Evolutionary conservation across 2,329 filamentous ascomycete species (phyloP).

Genomic region (Trichoderma aggressivum): DNA sequence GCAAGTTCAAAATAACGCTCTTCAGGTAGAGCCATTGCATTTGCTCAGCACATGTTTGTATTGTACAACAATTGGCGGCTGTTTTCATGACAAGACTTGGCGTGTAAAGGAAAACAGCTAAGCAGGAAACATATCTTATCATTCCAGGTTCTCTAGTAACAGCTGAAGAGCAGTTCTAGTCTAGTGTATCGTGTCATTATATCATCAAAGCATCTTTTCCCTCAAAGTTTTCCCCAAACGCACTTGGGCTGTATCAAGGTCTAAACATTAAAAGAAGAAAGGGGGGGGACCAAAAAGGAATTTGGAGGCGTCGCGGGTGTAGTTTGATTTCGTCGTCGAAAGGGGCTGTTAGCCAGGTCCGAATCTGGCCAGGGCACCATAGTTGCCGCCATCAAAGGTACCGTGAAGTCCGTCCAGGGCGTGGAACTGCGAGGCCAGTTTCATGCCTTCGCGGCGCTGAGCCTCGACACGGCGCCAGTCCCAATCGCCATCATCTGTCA

Average conservation of each 20-base stretch:
- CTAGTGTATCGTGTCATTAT: conserved; percentile 16
- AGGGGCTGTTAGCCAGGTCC: conserved; percentile 34
- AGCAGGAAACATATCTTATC: background rate
- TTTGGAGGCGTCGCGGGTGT: background rate
- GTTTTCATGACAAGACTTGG: background rate
- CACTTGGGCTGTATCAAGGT: background rate
- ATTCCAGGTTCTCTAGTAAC: conserved; percentile 6
- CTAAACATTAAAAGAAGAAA: conserved; percentile 7
- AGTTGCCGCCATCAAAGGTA: conserved; percentile 52
- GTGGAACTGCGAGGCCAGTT: conserved; percentile 53
- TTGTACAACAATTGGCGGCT: conserved; percentile 1
- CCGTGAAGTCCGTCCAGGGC: conserved; percentile 52
- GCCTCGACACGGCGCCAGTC: conserved; percentile 58
- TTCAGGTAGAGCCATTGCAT: background rate
- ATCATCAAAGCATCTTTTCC: conserved; percentile 10
- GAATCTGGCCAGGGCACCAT: conserved; percentile 51
- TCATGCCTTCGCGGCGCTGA: conserved; percentile 53
- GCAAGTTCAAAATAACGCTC: background rate
- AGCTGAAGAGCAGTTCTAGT: conserved; percentile 2
- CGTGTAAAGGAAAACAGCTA: background rate
- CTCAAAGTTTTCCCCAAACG: background rate
- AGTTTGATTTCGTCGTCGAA: background rate
- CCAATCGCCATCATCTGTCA: conserved; percentile 43
- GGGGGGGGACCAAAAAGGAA: background rate
- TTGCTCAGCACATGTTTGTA: conserved; percentile 1